Base-by-base conservation (phyloP, 495 filamentous ascomycete species). In the Penicillium paxilli region DNA sequence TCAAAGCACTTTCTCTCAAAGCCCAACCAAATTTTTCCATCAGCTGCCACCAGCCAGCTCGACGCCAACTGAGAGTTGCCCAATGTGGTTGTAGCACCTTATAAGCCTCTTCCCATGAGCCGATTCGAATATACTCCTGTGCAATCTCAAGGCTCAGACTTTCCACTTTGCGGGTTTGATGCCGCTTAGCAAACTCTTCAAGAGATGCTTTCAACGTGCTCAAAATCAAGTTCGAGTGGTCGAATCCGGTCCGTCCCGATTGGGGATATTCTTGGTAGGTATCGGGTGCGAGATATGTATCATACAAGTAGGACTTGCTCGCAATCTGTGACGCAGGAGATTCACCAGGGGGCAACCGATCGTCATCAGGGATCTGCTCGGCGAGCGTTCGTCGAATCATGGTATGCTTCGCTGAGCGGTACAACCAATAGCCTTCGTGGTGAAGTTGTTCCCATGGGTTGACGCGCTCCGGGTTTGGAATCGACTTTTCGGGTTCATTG, bases 351-450 rank as follows among this genome's bases (percentile, higher is more conserved):
- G 85, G 77, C 45, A 75, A 76, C 40, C 88, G 78, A 64, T 96
- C 91, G 51, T 90, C 89, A 46, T 85, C 78, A 20, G 90, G 83
- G 42, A 96, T 92, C 10, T 81, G 73, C 40, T 78, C 67, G 1
- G 91, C 91, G 44, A 87, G 70, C 3, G 47, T 66, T 44, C 82
- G 79, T 17, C 91, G 83, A 17, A 74, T 65, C 41, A 80, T 79
- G 3, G 85, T 69, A 58, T 91, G 85, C 45, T 83, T 85, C 0
- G 87, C 83, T 2, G 90, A 86, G 12, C 84, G 66, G 22, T 84
- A 80, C 47, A 89, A 83, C 89, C 92, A 97, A 64, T 95, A 97
- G 0, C 92, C 92, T 11, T 87, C 73, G 58, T 97, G 92, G 53
- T 96, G 92, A 5, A 97, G 77, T 10, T 84, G 69, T 49, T 97